Evolutionary conservation across 208 protist genomes (phyloP), one percentile per base, ranked within the genome.

Genomic region (Jaenimonas drosophilae): DNA sequence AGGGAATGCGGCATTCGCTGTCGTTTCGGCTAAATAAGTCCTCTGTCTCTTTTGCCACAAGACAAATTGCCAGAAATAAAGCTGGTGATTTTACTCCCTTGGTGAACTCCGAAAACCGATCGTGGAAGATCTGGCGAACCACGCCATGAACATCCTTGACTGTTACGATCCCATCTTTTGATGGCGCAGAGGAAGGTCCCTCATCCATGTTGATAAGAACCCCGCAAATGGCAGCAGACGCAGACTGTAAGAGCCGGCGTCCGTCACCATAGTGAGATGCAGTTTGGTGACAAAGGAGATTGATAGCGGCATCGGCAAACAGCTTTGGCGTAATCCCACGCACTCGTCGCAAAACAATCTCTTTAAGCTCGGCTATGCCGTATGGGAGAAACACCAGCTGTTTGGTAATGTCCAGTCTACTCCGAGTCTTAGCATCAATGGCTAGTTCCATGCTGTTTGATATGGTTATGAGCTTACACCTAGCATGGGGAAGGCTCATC

Each of bases 201-300:
- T 88, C 79, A 26, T 83, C 66, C 12, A 87, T 66, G 24, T 54
- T 71, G 71, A 94, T 94, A 21, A 89, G 58, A 0, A 90, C 64
- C 49, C 79, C 67, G 37, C 85, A 90, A 25, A 94, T 59, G 2
- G 81, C 86, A n/a, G 79, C 60, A 12, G 81, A 88, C 0, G 81
- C 78, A 27, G 80, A 77, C 53, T 94, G 86, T 20, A 94, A 58
- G 24, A 94, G 49, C 6, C 86, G 65, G 37, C 86, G 64, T n/a
- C 88, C 86, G 53, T 94, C 86, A n/a, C 86, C 86, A 55, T 86
- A 88, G 36, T 94, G 86, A 2, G 72, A 78, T 30, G 86, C 80
- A 3, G 73, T 88, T 56, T 91, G 80, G 27, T 83, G 72, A 59
- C 86, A 94, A 9, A 94, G 47, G 49, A 81, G 61, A 27, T 82